A percentile compares a stretch with the other conserved stretches of the same genome.
Conservation (phyloP, 2,329 filamentous ascomycete species). For the Alternaria angustiovoidea region DNA sequence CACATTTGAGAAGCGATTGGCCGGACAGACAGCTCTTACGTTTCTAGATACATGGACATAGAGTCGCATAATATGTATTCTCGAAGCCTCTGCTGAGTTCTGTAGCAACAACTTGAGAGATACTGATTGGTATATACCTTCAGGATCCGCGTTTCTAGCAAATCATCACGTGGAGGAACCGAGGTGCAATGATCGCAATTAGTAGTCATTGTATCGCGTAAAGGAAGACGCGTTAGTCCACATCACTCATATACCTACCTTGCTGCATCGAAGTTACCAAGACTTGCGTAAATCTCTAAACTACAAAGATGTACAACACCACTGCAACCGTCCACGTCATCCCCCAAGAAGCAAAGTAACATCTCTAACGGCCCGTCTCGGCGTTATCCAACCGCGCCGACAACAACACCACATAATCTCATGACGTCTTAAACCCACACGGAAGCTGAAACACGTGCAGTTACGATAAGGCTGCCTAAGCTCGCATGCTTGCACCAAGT, state of each 20-base stretch:
- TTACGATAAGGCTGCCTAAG: constrained; percentile 1
- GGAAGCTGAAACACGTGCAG: constrained; percentile 14
- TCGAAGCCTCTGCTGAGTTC: background rate
- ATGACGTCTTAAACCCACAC: constrained; percentile 9
- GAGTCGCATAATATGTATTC: background rate
- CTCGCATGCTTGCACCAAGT: constrained; percentile 3
- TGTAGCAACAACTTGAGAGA: background rate
- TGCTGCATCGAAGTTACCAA: background rate
- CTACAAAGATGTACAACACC: constrained; percentile 2
- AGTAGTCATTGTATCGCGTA: background rate
- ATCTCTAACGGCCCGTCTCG: constrained; percentile 14
- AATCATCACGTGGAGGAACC: background rate
- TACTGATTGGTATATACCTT: background rate
- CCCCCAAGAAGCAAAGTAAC: background rate
- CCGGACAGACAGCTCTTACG: background rate
- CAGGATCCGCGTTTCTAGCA: background rate
- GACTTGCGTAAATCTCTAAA: background rate
- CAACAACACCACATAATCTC: background rate
- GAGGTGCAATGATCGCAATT: background rate
- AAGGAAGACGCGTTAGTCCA: background rate
- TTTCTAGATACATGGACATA: background rate
- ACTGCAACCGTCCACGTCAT: constrained; percentile 8
- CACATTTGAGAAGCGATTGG: background rate
- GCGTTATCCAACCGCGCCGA: constrained; percentile 10
- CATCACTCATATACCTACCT: background rate